Percentiles rank a stretch among this genome's conserved stretches.
These are phyloP conservation scores for Clavulina sp. DNA, from an alignment of 768 basidiomycete species.

Conservation along the genomic window DNA sequence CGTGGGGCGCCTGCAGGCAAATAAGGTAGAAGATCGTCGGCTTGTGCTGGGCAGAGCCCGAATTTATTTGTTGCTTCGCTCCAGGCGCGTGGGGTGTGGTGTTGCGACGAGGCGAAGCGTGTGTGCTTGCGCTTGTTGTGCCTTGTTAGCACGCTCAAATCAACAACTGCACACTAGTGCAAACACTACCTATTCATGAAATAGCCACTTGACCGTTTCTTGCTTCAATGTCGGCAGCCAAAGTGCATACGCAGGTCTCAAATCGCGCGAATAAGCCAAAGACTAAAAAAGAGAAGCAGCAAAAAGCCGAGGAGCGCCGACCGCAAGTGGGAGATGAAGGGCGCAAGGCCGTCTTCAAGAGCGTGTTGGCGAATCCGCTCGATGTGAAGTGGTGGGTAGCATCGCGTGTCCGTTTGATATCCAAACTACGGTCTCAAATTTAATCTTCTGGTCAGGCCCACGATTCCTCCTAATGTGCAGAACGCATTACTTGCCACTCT, in stretches of 20 bases:
- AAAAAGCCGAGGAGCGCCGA: not conserved
- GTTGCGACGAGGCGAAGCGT: too few species aligned
- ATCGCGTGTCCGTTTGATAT: not conserved
- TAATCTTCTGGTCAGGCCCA: slow-evolving; percentile 31
- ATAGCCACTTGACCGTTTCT: too few species aligned
- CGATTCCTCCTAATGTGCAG: slow-evolving; percentile 43
- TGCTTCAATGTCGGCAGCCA: too few species aligned
- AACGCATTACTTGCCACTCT: slow-evolving; percentile 37
- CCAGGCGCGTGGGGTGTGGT: too few species aligned
- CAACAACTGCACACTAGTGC: too few species aligned
- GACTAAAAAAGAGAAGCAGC: not conserved
- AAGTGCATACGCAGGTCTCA: not conserved
- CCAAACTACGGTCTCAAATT: not conserved
- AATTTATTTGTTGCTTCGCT: too few species aligned
- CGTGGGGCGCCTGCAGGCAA: too few species aligned
- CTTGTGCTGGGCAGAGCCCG: too few species aligned
- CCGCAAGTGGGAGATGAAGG: slow-evolving; percentile 15
- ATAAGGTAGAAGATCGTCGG: too few species aligned
- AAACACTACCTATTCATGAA: too few species aligned
- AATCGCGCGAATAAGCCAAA: not conserved
- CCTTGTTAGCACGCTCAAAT: too few species aligned
- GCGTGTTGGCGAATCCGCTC: slow-evolving; percentile 57
- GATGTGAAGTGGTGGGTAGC: slow-evolving; percentile 41
- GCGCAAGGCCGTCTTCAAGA: slow-evolving; percentile 53
- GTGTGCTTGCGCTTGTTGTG: too few species aligned